A percentile compares a stretch with the other conserved stretches of the same genome.
Conservation (phyloP, 495 filamentous ascomycete species). For the Acidiella bohemica region DNA sequence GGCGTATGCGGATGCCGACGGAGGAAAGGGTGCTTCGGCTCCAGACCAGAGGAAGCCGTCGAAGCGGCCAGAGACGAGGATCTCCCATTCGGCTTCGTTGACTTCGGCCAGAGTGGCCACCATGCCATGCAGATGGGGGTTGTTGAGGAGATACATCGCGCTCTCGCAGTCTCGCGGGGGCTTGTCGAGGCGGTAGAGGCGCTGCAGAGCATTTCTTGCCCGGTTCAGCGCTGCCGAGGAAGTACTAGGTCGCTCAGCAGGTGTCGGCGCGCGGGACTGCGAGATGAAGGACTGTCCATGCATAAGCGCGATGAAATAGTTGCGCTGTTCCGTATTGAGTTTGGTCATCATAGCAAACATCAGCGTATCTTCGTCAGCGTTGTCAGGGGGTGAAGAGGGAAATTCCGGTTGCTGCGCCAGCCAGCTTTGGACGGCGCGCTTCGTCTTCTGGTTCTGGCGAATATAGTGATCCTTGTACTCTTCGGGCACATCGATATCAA, state of each 20-base stretch:
- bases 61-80: conserved; percentile 87
- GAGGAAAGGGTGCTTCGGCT: conserved; percentile 46
- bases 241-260: conserved; percentile 37
- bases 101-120: conserved; percentile 79
- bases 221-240: conserved; percentile 56
- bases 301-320: conserved; percentile 63
- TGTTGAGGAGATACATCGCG: conserved; percentile 76
- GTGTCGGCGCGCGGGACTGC: conserved; percentile 41
- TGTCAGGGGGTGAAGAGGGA: conserved; percentile 58
- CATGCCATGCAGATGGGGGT: conserved; percentile 68
- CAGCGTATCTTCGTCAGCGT: conserved; percentile 84
- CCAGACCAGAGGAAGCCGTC: conserved; percentile 94
- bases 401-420: conserved; percentile 60
- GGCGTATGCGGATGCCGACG: conserved; percentile 20
- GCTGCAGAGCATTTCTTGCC: conserved; percentile 62
- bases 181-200: conserved; percentile 61
- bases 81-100: conserved; percentile 84
- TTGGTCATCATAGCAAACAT: conserved; percentile 87
- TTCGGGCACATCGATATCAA: conserved; percentile 84
- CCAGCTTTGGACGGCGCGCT: conserved; percentile 73
- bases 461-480: conserved; percentile 82
- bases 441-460: conserved; percentile 74
- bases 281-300: conserved; percentile 49
- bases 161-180: conserved; percentile 71
- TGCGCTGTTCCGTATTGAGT: conserved; percentile 58